phyloP scores from a whole-genome alignment of 2,329 filamentous ascomycete species.

The Exophiala sideris region DNA sequence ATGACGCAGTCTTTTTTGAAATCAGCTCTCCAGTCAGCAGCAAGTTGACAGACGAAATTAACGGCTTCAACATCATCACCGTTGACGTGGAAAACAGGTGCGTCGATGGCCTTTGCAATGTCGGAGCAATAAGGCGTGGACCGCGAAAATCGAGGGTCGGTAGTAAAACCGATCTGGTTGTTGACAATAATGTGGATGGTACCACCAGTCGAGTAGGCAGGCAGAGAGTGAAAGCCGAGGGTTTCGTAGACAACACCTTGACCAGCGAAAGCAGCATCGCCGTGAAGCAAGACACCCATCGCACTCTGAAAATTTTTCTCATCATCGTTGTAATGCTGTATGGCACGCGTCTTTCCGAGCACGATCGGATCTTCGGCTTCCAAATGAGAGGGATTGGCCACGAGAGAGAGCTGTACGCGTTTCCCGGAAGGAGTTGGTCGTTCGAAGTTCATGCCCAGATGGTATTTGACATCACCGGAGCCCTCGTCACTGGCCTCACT shows the following conservation, averaged over 20 bases:
- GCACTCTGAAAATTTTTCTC: slow-evolving; percentile 83
- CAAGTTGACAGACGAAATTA: slow-evolving; percentile 96
- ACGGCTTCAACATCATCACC: slow-evolving; percentile 97
- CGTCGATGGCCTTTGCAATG: slow-evolving; percentile 97
- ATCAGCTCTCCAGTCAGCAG: slow-evolving; percentile 95
- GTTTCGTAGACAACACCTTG: slow-evolving; percentile 99
- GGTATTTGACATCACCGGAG: slow-evolving; percentile 98
- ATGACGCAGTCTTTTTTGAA: slow-evolving; percentile 99
- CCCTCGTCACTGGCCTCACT: slow-evolving; percentile 88
- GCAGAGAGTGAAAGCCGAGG: slow-evolving; percentile 93
- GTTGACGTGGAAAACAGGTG: slow-evolving; percentile 98
- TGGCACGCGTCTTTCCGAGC: slow-evolving; percentile 92
- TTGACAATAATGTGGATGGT: slow-evolving; percentile 97
- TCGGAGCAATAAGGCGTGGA: slow-evolving; percentile 99
- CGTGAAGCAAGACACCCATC: slow-evolving; percentile 94
- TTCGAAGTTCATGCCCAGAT: slow-evolving; percentile 99
- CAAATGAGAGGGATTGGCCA: slow-evolving; percentile 96
- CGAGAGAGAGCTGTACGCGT: slow-evolving; percentile 97
- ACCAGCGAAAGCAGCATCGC: slow-evolving; percentile 92
- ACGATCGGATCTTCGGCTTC: slow-evolving; percentile 98
- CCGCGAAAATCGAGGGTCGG: slow-evolving; percentile 92
- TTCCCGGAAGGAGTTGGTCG: slow-evolving; percentile 96
- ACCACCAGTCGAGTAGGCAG: slow-evolving; percentile 93
- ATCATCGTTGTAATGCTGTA: slow-evolving; percentile 98
- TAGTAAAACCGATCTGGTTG: slow-evolving; percentile 99